Base-by-base conservation (phyloP, 306 rosid species). In the Sphenostylis stenocarpa region DNA sequence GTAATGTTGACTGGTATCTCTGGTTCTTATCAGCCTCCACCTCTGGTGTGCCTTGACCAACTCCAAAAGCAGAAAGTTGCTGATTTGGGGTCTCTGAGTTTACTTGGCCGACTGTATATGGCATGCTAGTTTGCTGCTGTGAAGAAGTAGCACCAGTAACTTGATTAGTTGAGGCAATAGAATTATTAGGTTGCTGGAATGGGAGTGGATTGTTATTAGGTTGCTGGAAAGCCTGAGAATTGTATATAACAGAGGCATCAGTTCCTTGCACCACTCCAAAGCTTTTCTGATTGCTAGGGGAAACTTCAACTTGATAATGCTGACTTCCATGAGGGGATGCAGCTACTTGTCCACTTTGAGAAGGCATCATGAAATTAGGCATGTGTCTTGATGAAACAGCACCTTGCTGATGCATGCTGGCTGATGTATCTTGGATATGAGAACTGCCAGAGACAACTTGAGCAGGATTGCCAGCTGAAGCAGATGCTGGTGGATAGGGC, bases 1-100 rank as follows among this genome's bases (percentile, higher is more conserved):
- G 97, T n/a, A 96, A 81, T 76, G 93, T 93, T 87, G 91, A 74
- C 76, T 82, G 86, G 68, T 82, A 82, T 29, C 86, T 72, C 83
- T 91, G 94, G 78, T 93, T 91, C 87, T 96, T 96, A 75, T 91
- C 98, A 16, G 85, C 94, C 84, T 96, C 99, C 68, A 85, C 90
- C 64, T 95, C 97, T 39, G 91, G 67, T 44, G 88, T 73, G 31
- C 92, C 91, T 84, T 83, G 96, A 62, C 92, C 83, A 19, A 72
- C 72, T 29, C 96, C 97, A 80, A 67, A 79, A 49, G 80, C 79
- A 57, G 92, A 90, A 79, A 78, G 84, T 77, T 92, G 93, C 84
- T 89, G 99, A 70, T 70, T 83, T 29, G 88, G 82, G 65, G 80
- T 84, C 56, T 92, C 97, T 16, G 89, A 3, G 80, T 87, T 91